Base-by-base conservation (phyloP, 768 basidiomycete genomes). In the Calocybe indica region DNA sequence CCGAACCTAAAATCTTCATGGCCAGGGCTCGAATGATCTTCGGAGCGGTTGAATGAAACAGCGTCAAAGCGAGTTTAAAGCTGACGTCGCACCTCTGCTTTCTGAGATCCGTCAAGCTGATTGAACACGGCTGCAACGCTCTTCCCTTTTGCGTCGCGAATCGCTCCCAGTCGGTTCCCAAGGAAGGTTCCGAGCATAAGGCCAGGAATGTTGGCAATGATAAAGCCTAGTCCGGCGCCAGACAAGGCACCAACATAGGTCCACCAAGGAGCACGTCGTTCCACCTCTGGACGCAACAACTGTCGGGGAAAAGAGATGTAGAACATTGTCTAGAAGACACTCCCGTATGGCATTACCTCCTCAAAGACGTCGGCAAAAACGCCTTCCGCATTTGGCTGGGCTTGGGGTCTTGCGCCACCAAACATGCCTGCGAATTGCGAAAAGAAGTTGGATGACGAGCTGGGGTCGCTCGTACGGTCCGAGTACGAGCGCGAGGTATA, bases 91-190 rank as follows among this genome's bases (percentile, higher is more conserved):
- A 90, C 92, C 80, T 95, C 88, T 41, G 92, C 91, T 63, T 90
- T 94, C 73, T 93, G 86, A 43, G 69, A 70, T 2, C 81, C 78
- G 12, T 81, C 84, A 22, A 96, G 73, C 14, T 87, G 78, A 40
- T 72, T 67, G 62, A 97, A 97, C 12, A 96, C 93, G 7, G 85
- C 77, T 2, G 88, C 92, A 15, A 97, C 92, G 52, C 86, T 87
- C 75, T 90, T 92, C 7, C 93, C 88, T 70, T 97, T 97, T 3
- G 93, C 93, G 59, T 97, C 93, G 48, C 93, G 74, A 40, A 97
- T 74, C 3, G 92, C 91, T 37, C 93, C 93, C 29, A 96, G 67
- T n/a, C 90, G 73, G 60, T 93, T 95, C 0, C 93, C 93, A 0
- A 91, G 89, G 54, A 85, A 78, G 2, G 85, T 89, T 43, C 93